Evolutionary conservation across 257 asterid genomes (phyloP).

Genomic region (Perilla frutescens): DNA sequence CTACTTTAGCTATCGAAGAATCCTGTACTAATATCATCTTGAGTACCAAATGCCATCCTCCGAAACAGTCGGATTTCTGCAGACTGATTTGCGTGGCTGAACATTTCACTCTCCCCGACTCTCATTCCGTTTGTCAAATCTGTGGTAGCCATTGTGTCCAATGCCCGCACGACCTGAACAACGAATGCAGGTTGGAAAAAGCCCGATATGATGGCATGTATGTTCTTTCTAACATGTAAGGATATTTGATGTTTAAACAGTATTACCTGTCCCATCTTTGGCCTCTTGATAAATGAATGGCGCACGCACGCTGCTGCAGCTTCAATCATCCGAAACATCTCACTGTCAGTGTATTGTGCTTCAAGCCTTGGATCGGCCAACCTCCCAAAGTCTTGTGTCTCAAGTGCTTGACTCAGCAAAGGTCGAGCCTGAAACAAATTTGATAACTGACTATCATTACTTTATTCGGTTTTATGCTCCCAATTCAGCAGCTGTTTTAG

Average conservation of each 20-base stretch:
- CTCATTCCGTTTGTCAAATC: slow-evolving; percentile 85
- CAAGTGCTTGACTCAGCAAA: slow-evolving; percentile 49
- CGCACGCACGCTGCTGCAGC: slow-evolving; percentile 67
- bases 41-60: slow-evolving; percentile 83
- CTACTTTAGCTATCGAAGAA: slow-evolving; percentile 51
- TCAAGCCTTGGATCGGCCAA: slow-evolving; percentile 55
- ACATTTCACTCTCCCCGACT: slow-evolving; percentile 84
- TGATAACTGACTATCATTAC: not conserved
- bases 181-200: slow-evolving; percentile 11
- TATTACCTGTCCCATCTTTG: slow-evolving; percentile 63
- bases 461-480: not conserved
- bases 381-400: slow-evolving; percentile 42
- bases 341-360: slow-evolving; percentile 38
- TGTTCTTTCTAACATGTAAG: not conserved
- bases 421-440: slow-evolving; percentile 53
- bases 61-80: slow-evolving; percentile 73
- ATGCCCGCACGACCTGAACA: slow-evolving; percentile 74
- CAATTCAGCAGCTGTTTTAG: no score
- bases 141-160: slow-evolving; percentile 58
- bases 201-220: not conserved
- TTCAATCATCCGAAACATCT: slow-evolving; percentile 59
- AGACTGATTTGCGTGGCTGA: slow-evolving; percentile 57
- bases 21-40: slow-evolving; percentile 60
- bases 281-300: slow-evolving; percentile 55
- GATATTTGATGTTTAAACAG: not conserved